Evolutionary conservation across 2,329 filamentous ascomycete genomes (phyloP).

Genomic region (Pestalotiopsis sp.): DNA sequence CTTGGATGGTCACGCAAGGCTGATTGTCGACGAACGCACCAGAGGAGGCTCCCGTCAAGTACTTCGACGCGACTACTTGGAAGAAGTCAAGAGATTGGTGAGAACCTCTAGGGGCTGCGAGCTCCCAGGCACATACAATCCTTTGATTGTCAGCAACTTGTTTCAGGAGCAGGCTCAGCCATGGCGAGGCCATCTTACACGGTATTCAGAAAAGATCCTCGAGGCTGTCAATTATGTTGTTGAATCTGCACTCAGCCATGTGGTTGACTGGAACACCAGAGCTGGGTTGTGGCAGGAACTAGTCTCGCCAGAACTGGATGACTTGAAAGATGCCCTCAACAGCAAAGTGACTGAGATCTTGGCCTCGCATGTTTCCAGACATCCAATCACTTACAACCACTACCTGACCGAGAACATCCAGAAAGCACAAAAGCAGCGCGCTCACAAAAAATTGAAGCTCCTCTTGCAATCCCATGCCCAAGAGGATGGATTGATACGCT

Average conservation of each 20-base stretch:
- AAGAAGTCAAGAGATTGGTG: conserved; percentile 29
- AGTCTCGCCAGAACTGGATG: conserved; percentile 24
- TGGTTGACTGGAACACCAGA: conserved; percentile 24
- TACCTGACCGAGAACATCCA: conserved; percentile 37
- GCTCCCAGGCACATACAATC: conserved; percentile 37
- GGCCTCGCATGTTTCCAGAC: conserved; percentile 25
- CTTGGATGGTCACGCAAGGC: conserved; percentile 20
- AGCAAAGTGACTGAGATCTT: conserved; percentile 31
- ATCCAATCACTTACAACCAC: conserved; percentile 44
- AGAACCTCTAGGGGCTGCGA: conserved; percentile 32
- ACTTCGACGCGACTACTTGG: conserved; percentile 20
- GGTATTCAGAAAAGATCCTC: conserved; percentile 21
- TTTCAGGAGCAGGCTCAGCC: conserved; percentile 35
- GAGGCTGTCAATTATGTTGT: conserved; percentile 20
- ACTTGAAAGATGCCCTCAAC: conserved; percentile 19
- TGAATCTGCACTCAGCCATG: conserved; percentile 21
- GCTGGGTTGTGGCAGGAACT: conserved; percentile 21
- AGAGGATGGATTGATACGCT: not conserved
- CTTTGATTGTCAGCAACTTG: conserved; percentile 34
- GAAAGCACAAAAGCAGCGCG: conserved; percentile 23
- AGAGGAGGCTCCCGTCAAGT: conserved; percentile 12
- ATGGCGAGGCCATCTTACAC: conserved; percentile 27
- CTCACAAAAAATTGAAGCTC: not conserved
- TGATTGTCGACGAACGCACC: conserved; percentile 13
- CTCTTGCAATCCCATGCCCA: not conserved